Conservation (phyloP, 192 early-diverging fungal species). For the Bifiguratus adelaidae region DNA sequence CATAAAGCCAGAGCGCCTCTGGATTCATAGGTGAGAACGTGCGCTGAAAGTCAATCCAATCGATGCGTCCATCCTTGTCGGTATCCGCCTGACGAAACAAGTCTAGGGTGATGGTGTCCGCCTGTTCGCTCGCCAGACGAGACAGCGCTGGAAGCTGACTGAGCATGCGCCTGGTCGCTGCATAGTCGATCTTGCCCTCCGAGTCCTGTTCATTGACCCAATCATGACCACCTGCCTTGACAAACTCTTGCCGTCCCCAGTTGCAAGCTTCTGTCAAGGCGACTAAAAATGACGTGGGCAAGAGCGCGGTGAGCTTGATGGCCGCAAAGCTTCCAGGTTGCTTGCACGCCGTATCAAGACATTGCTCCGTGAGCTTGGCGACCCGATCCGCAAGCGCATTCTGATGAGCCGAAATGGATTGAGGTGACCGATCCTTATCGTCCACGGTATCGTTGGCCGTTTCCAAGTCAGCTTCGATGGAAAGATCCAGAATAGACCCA, state of each 20-base stretch:
- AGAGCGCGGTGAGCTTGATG: conserved; percentile 79
- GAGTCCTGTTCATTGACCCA: conserved; percentile 36
- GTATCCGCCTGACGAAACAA: conserved; percentile 32
- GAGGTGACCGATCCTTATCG: background rate
- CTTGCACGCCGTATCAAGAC: conserved; percentile 57
- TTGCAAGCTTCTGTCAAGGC: conserved; percentile 50
- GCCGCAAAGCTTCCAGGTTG: conserved; percentile 71
- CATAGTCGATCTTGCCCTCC: conserved; percentile 38
- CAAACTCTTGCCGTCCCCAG: conserved; percentile 33
- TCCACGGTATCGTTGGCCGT: conserved; percentile 22
- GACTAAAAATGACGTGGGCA: conserved; percentile 63
- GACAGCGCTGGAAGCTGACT: conserved; percentile 19
- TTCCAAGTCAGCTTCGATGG: conserved; percentile 79
- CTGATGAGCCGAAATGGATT: conserved; percentile 27
- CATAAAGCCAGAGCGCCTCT: conserved; percentile 34
- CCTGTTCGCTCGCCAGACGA: background rate
- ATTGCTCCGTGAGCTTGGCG: conserved; percentile 54
- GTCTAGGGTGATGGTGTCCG: conserved; percentile 18
- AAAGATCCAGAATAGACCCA: conserved; percentile 80
- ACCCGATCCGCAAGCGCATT: conserved; percentile 60
- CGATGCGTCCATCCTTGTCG: conserved; percentile 41
- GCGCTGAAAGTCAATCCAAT: conserved; percentile 54
- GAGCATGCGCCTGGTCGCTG: conserved; percentile 23
- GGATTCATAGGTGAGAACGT: conserved; percentile 55
- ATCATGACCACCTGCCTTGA: too few relatives aligned